Percentiles rank a stretch among this genome's conserved stretches.
Evolutionary conservation across 305 asterid genomes (phyloP).

Genomic region (Monarda citriodora): DNA sequence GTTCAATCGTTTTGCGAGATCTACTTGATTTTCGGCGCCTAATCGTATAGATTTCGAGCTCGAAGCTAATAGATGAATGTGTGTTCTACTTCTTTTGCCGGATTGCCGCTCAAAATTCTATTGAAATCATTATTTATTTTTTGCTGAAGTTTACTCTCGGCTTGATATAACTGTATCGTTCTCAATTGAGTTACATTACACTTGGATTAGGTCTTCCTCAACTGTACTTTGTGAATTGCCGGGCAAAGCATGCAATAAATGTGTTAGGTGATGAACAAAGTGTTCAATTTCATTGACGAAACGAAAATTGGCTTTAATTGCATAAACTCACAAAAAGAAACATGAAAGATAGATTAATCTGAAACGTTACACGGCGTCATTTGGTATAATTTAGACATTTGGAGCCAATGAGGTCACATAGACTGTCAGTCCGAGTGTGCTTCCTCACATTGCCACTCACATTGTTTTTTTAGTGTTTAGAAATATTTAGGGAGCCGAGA

Average conservation of each 20-base stretch:
- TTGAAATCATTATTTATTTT: too few relatives aligned
- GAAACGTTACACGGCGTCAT: background rate
- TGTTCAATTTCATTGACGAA: background rate
- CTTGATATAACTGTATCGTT: background rate
- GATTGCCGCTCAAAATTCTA: background rate
- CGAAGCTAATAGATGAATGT: background rate
- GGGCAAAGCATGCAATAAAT: background rate
- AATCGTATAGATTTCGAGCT: background rate
- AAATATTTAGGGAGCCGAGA: background rate
- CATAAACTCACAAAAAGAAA: background rate
- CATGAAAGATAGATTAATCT: background rate
- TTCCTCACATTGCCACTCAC: background rate
- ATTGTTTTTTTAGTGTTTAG: background rate
- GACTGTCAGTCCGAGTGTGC: background rate
- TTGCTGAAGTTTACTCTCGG: too few relatives aligned
- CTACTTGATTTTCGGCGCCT: background rate
- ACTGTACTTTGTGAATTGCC: background rate
- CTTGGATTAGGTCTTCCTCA: background rate
- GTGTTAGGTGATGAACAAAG: constrained; percentile 3
- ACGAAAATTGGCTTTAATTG: constrained; percentile 1
- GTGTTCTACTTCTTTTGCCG: background rate
- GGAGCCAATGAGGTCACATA: background rate
- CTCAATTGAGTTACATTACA: background rate
- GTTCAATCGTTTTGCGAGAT: constrained; percentile 4
- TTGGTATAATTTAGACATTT: background rate